Evolutionary conservation across 148 eudicot species (phyloP).

Genomic region (Cornus kousa): DNA sequence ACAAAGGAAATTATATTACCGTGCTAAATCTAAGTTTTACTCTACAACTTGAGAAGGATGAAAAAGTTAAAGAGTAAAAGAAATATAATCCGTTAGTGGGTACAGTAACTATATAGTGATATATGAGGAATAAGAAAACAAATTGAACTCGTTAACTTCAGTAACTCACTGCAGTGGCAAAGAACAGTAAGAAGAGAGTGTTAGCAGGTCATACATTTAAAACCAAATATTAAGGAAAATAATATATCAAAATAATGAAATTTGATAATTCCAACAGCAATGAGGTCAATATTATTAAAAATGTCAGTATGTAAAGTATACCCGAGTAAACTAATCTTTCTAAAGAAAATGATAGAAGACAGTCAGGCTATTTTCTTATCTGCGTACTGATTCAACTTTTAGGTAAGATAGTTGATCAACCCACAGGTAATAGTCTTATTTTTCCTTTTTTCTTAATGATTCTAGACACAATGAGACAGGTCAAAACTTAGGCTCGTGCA

Average conservation of each 20-base stretch:
- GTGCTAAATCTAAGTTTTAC: neutral
- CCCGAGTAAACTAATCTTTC: neutral
- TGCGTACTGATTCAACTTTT: neutral
- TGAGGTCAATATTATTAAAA: neutral
- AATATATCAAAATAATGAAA: neutral
- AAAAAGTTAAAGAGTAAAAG: neutral
- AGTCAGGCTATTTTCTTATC: neutral
- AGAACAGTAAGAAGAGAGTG: neutral
- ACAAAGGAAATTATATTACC: neutral
- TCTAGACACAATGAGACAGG: neutral
- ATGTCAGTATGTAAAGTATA: too few relatives aligned
- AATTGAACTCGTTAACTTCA: neutral
- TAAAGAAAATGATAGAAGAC: too few relatives aligned
- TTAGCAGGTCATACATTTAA: neutral
- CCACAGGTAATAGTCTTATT: neutral
- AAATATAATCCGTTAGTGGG: neutral
- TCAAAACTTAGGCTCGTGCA: neutral
- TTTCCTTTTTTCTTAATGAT: neutral
- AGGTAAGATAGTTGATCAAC: neutral
- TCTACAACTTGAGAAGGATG: neutral
- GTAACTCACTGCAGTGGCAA: neutral
- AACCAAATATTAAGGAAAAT: neutral
- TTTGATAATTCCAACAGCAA: neutral
- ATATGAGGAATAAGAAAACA: neutral
- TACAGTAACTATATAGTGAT: neutral